Base-by-base conservation (phyloP, 345 rosid species). In the Citrus glauca region DNA sequence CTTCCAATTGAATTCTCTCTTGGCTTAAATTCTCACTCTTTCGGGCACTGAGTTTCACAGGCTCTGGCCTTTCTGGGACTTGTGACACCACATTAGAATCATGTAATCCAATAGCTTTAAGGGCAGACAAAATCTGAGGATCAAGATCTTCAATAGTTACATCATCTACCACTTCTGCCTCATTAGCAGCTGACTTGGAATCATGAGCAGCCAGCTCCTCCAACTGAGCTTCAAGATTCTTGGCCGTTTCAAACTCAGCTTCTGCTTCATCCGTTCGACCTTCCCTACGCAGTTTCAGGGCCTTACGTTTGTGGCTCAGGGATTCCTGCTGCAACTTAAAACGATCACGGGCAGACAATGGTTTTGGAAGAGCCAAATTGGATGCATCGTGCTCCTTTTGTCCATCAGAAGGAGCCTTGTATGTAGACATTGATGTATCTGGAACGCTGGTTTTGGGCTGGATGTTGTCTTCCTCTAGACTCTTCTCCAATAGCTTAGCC, bases 321-420 rank as follows among this genome's bases (percentile, higher is more conserved):
- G 99, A 93, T 78, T 95, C 90, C 82, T 93, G 97, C 69, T 95
- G 99, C 80, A 95, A 64, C 83, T 91, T 95, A 78, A 91, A 92
- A 64, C 98, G 96, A 78, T 91, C 98, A 65, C 94, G 96, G 35
- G 92, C 69, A 42, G 99, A 89, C 82, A 90, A 75, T 66, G 91
- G 85, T 78, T 90, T 90, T 63, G 87, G 81, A 45, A 45, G 50
- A 83, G 88, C 84, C 75, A 81, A 78, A 78, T 81, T 84, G 11
- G 89, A 80, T 55, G 87, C 73, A 69, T 78, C 72, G 7, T 75
- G 81, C 76, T 84, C 91, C 84, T 92, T 86, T 71, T 82, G 80
- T 66, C 27, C 80, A 80, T 38, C 65, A 79, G 86, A 65, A 61
- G 85, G 84, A 50, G 82, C 79, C 50, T 77, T 66, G 48, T 82